Percentiles rank a stretch among this genome's conserved stretches.
Conservation (phyloP, 768 basidiomycete species). For the Auriscalpium orientale region DNA sequence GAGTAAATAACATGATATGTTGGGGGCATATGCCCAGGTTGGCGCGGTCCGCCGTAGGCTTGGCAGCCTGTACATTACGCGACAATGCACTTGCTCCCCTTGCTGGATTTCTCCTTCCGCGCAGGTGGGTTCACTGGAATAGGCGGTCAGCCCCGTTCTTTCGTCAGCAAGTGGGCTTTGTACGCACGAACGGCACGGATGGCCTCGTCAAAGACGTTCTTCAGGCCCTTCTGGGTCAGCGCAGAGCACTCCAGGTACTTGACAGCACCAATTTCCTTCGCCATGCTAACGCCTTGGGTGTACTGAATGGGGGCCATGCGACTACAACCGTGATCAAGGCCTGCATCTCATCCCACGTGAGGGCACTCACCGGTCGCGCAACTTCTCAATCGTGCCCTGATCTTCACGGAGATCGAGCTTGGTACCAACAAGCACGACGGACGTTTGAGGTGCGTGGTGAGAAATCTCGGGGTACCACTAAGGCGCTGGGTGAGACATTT, state of each 20-base stretch:
- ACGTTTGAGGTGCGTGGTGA: conserved; percentile 93
- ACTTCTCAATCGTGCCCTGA: conserved; percentile 82
- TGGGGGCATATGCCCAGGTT: conserved; percentile 24
- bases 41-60: conserved; percentile 18
- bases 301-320: conserved; percentile 95
- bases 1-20: conserved; percentile 62
- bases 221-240: conserved; percentile 95
- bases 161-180: not conserved
- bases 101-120: conserved; percentile 46
- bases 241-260: conserved; percentile 96
- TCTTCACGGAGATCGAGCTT: conserved; percentile 98
- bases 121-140: conserved; percentile 68
- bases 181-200: conserved; percentile 91
- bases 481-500: conserved; percentile 5
- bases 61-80: conserved; percentile 25
- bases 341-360: not conserved
- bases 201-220: conserved; percentile 98
- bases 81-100: conserved; percentile 55
- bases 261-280: conserved; percentile 90
- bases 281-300: conserved; percentile 83
- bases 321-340: conserved; percentile 30
- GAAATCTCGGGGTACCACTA: conserved; percentile 97
- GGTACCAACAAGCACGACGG: conserved; percentile 91
- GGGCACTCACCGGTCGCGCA: conserved; percentile 71
- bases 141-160: not conserved